phyloP scores from a whole-genome alignment of 441 rosid species.

The Gossypium gossypioides region DNA sequence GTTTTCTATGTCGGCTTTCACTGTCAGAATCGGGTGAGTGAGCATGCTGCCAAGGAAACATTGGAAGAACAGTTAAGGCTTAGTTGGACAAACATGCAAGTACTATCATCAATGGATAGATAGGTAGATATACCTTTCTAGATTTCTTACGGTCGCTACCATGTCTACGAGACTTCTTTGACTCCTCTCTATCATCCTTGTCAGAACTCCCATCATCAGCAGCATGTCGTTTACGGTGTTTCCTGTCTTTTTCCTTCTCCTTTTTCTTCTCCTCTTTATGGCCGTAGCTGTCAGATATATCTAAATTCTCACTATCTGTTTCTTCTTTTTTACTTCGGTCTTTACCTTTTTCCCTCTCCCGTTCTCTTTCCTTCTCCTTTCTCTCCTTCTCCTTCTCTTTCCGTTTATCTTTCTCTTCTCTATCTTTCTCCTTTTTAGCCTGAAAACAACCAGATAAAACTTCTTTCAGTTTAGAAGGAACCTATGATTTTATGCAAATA shows the following conservation, averaged over 20 bases:
- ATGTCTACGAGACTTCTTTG: constrained; percentile 72
- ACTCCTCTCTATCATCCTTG: constrained; percentile 72
- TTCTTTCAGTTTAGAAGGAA: background rate
- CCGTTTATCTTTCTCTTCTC: constrained; percentile 41
- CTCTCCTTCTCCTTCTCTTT: constrained; percentile 63
- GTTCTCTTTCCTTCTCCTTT: constrained; percentile 59
- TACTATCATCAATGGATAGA: background rate
- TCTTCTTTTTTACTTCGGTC: constrained; percentile 70
- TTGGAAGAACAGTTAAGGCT: background rate
- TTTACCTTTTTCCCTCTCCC: constrained; percentile 59
- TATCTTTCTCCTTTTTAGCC: constrained; percentile 62
- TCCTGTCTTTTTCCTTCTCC: constrained; percentile 81
- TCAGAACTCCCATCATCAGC: constrained; percentile 73
- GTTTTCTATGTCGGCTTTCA: constrained; percentile 65
- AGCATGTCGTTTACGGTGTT: constrained; percentile 69
- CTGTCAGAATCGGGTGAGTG: constrained; percentile 76
- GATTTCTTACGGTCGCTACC: constrained; percentile 81
- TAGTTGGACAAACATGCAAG: background rate
- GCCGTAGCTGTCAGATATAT: constrained; percentile 43
- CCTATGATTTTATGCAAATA: background rate
- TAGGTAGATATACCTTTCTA: constrained; percentile 50
- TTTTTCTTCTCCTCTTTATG: constrained; percentile 68
- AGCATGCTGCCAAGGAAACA: constrained; percentile 49
- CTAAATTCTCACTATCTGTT: constrained; percentile 69
- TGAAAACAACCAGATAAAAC: constrained; percentile 18